These are phyloP conservation scores for Pezicula neosporulosa DNA, from an alignment of 2,329 filamentous ascomycete genomes.

Conservation along the genomic window DNA sequence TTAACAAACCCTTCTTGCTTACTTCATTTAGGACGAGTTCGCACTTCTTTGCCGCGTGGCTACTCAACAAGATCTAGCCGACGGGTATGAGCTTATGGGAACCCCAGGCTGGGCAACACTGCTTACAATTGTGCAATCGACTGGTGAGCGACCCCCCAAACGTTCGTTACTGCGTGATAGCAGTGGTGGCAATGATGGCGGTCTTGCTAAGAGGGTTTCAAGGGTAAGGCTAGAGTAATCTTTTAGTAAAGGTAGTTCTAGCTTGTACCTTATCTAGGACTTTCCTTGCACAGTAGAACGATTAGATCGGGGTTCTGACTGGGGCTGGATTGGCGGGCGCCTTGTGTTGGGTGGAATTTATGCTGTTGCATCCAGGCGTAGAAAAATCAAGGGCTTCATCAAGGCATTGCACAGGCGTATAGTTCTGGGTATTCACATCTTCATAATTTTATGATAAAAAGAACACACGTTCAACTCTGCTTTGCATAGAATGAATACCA, in stretches of 20 bases:
- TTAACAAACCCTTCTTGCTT: slow-evolving; percentile 6
- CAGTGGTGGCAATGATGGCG: slow-evolving; percentile 29
- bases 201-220: slow-evolving; percentile 64
- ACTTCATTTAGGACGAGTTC: slow-evolving; percentile 73
- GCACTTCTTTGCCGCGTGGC: slow-evolving; percentile 81
- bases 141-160: slow-evolving; percentile 93
- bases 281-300: neutral
- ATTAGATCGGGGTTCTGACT: neutral
- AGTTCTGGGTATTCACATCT: no score
- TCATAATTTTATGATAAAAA: no score
- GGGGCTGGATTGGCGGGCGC: neutral
- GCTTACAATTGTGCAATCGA: slow-evolving; percentile 89
- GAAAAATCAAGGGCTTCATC: no score
- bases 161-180: slow-evolving; percentile 41
- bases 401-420: no score
- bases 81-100: slow-evolving; percentile 79
- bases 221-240: slow-evolving; percentile 48
- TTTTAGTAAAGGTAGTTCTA: neutral
- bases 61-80: slow-evolving; percentile 73
- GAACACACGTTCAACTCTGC: no score
- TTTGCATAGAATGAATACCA: no score
- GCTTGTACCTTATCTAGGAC: neutral
- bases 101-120: slow-evolving; percentile 93
- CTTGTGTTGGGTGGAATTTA: neutral
- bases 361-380: no score